Percentiles rank a stretch among this genome's conserved stretches.
phyloP scores from a whole-genome alignment of 2,329 filamentous ascomycete species.

The Pseudonectria buxi region DNA sequence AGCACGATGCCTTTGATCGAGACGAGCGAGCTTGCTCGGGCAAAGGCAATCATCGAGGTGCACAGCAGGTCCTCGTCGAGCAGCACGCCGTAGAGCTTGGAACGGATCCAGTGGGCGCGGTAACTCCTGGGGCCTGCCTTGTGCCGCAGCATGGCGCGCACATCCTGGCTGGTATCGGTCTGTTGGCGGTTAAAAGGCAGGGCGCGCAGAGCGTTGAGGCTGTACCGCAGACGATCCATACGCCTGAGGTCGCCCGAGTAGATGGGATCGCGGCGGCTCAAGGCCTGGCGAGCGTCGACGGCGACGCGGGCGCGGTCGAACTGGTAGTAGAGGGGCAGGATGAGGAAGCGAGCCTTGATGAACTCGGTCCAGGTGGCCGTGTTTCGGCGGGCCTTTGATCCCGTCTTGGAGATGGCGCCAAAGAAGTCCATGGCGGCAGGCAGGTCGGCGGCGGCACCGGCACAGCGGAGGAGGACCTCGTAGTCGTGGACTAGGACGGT shows the following conservation, averaged over 20 bases:
- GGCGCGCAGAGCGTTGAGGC: slow-evolving; percentile 18
- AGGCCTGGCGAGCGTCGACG: slow-evolving; percentile 33
- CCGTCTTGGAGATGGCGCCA: slow-evolving; percentile 19
- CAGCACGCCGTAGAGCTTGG: slow-evolving; percentile 19
- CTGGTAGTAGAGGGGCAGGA: slow-evolving; percentile 40
- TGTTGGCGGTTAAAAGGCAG: slow-evolving; percentile 26
- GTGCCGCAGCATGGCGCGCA: slow-evolving; percentile 20
- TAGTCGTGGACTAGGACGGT: slow-evolving; percentile 35
- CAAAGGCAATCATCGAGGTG: slow-evolving; percentile 35
- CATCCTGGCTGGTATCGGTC: slow-evolving; percentile 17
- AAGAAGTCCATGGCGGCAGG: slow-evolving; percentile 28
- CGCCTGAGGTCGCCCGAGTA: slow-evolving; percentile 13
- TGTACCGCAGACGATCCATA: slow-evolving; percentile 26
- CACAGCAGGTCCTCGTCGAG: slow-evolving; percentile 35
- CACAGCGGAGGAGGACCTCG: slow-evolving; percentile 38
- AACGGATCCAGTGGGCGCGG: slow-evolving; percentile 22
- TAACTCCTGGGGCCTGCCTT: slow-evolving; percentile 21
- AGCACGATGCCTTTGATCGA: slow-evolving; percentile 30
- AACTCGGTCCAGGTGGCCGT: slow-evolving; percentile 37
- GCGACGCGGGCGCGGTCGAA: slow-evolving; percentile 36
- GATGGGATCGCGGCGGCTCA: slow-evolving; percentile 14
- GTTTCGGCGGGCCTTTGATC: slow-evolving; percentile 24
- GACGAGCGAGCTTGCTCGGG: slow-evolving; percentile 29
- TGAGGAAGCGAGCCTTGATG: slow-evolving; percentile 40
- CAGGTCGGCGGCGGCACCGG: slow-evolving; percentile 38